Evolutionary conservation across 371 early-diverging fungal genomes (phyloP), one percentile per base, ranked within the genome.

Genomic region (Umbelopsis sp.): DNA sequence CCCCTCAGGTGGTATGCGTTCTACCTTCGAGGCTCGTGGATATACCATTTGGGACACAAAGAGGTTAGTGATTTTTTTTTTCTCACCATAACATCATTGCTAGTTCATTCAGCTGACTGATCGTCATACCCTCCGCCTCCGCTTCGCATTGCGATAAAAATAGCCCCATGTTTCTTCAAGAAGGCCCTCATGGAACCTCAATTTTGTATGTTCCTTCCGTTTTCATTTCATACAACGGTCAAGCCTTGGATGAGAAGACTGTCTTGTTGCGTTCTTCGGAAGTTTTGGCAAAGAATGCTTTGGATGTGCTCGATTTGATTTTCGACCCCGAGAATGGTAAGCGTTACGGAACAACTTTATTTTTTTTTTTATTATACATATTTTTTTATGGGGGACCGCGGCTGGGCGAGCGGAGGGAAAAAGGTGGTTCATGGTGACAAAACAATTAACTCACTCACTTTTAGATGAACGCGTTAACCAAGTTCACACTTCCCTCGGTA

Each of bases 41-140:
- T 99, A 99, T 88, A 99, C 98, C 72, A 94, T 97, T 76, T 99
- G 99, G 99, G 98, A 97, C 80, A 96, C 97, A 46, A 92, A 81
- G 75, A 84, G 84, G 84, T 83, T 41, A 41, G 78, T 66, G 20
- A 24, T 80, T 35, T 14, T 35, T 14, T 14, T 14, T 35, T 14
- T 35, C 35, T 14, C 29, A 25, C 25, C 22, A 57, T 57, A 29
- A 57, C 57, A 57, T 57, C 57, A 57, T 35, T 18, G 18, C 35
- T 35, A 14, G 67, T 52, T 52, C 52, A 52, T 29, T 29, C 63
- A 68, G 38, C 44, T 24, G 37, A 24, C 52, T 69, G 46, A 32
- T 20, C 24, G 32, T 25, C 38, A 25, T 16, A 48, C 20, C 29
- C 48, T 16, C 48, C 48, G n/a, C 48, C 48, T 48, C 48, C 48